A percentile compares a stretch with the other conserved stretches of the same genome.
Evolutionary conservation across 768 basidiomycete species (phyloP).

Genomic region (Psilocybe subaeruginosa): DNA sequence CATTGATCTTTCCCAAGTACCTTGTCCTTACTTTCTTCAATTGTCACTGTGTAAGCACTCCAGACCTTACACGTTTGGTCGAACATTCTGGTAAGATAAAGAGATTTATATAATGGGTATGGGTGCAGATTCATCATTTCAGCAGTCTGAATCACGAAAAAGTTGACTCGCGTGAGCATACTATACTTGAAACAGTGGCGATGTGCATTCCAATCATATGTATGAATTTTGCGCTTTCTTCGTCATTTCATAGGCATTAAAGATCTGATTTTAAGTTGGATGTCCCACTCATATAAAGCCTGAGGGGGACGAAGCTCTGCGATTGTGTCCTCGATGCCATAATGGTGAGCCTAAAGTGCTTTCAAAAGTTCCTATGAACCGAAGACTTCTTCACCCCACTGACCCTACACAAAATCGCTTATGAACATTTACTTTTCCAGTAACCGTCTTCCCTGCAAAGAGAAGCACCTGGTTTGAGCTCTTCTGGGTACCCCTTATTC

Average conservation of each 20-base stretch:
- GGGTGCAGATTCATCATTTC: too few species aligned
- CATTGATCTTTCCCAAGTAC: too few species aligned
- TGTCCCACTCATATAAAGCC: conserved; percentile 63
- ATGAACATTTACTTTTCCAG: conserved; percentile 34
- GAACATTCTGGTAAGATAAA: too few species aligned
- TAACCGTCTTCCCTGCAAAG: conserved; percentile 63
- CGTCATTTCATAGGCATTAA: neutral
- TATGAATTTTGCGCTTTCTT: conserved; percentile 27
- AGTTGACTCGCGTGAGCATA: neutral
- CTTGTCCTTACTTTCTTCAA: too few species aligned
- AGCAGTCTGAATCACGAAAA: too few species aligned
- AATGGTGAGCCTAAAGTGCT: conserved; percentile 50
- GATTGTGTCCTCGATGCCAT: conserved; percentile 72
- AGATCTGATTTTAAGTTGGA: conserved; percentile 51
- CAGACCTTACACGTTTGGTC: too few species aligned
- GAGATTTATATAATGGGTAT: too few species aligned
- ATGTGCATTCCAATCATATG: conserved; percentile 36
- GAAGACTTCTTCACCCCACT: neutral
- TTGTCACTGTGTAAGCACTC: too few species aligned
- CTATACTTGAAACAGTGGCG: neutral
- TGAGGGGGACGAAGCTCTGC: conserved; percentile 51
- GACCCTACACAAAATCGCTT: neutral
- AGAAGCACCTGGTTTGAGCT: conserved; percentile 76
- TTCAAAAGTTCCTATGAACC: neutral
- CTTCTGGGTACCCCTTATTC: conserved; percentile 74